Evolutionary conservation across 805 yeast species (phyloP).

Genomic region (Monosporozyma solicola): DNA sequence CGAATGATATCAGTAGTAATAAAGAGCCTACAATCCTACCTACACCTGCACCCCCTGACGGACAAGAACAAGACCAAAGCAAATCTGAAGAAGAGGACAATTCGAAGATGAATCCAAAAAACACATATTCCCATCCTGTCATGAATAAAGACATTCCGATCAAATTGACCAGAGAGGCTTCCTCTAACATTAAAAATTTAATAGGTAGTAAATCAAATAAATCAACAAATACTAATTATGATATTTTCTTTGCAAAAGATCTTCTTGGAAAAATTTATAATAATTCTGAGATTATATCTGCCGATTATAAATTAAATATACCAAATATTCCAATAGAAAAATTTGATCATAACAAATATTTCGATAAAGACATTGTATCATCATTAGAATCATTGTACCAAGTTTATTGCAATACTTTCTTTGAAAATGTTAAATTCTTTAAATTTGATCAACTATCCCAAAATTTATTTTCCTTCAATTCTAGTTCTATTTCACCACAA

Average conservation of each 20-base stretch:
- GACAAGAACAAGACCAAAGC: neutral
- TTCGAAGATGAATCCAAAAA: neutral
- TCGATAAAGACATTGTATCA: conserved; percentile 49
- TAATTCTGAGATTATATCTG: conserved; percentile 4
- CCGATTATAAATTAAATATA: conserved; percentile 30
- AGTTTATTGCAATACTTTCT: conserved; percentile 53
- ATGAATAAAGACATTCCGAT: neutral
- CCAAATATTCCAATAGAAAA: conserved; percentile 27
- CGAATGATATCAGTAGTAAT: neutral
- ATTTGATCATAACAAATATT: conserved; percentile 36
- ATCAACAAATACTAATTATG: neutral
- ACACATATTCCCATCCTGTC: neutral
- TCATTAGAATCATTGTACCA: conserved; percentile 55
- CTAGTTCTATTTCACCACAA: conserved; percentile 49
- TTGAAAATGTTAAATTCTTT: conserved; percentile 60
- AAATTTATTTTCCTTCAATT: conserved; percentile 42
- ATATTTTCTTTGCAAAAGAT: conserved; percentile 3
- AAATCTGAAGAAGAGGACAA: neutral
- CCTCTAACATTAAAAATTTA: conserved; percentile 1
- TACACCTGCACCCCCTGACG: neutral
- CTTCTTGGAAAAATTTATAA: conserved; percentile 4
- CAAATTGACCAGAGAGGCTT: neutral
- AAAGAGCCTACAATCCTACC: neutral
- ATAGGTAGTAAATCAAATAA: neutral
- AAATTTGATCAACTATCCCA: conserved; percentile 52